Evolutionary conservation across 331 rosid genomes (phyloP).

Genomic region (Dryas integrifolia): DNA sequence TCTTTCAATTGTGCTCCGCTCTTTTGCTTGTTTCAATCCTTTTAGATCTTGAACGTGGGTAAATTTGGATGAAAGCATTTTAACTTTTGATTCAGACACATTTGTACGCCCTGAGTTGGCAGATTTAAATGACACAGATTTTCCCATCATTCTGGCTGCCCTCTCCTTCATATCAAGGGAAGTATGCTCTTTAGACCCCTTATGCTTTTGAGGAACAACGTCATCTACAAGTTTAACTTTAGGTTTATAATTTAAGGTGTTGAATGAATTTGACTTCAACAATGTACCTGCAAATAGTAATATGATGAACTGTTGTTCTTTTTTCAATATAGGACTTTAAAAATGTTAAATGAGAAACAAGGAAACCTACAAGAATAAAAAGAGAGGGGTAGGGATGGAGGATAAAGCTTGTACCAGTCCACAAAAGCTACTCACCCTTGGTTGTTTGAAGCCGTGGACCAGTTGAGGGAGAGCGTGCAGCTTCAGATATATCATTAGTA

Average conservation of each 20-base stretch:
- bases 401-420: conserved; percentile 2
- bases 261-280: conserved; percentile 74
- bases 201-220: conserved; percentile 56
- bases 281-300: conserved; percentile 55
- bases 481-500: conserved; percentile 36
- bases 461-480: conserved; percentile 39
- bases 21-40: conserved; percentile 60
- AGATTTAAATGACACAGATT: conserved; percentile 67
- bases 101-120: conserved; percentile 44
- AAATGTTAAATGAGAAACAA: background rate
- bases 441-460: conserved; percentile 41
- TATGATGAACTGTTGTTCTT: conserved; percentile 4
- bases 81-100: conserved; percentile 65
- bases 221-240: conserved; percentile 67
- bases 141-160: conserved; percentile 52
- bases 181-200: conserved; percentile 58
- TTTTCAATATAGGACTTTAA: conserved; percentile 10
- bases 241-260: conserved; percentile 53
- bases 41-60: conserved; percentile 50
- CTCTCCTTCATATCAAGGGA: conserved; percentile 51
- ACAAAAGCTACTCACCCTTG: conserved; percentile 43
- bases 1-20: conserved; percentile 54
- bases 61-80: conserved; percentile 54
- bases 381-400: background rate
- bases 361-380: conserved; percentile 7